phyloP scores from a whole-genome alignment of 805 yeast species.

The Saturnispora sekii region DNA sequence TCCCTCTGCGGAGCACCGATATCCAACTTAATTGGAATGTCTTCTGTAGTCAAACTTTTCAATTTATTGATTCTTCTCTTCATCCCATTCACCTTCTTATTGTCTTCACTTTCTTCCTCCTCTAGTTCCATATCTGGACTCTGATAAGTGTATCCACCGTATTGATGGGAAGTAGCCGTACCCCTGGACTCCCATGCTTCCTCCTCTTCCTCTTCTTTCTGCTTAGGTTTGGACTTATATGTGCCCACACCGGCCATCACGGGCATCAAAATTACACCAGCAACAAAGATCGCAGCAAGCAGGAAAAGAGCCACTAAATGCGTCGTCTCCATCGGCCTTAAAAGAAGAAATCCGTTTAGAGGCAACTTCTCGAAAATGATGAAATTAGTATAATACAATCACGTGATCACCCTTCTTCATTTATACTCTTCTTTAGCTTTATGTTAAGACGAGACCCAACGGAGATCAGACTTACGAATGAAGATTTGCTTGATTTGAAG shows the following conservation, averaged over 20 bases:
- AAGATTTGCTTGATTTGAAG: slow-evolving; percentile 40
- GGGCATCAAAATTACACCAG: slow-evolving; percentile 19
- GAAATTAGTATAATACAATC: neutral
- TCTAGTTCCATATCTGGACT: slow-evolving; percentile 25
- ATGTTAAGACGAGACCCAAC: slow-evolving; percentile 73
- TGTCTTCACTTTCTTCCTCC: neutral
- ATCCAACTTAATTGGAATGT: slow-evolving; percentile 24
- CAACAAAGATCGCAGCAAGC: slow-evolving; percentile 16
- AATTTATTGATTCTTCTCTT: slow-evolving; percentile 6
- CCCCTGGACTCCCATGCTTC: neutral
- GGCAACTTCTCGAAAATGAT: neutral
- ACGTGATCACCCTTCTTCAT: too few relatives aligned
- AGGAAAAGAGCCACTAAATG: slow-evolving; percentile 10
- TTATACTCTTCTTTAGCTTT: neutral
- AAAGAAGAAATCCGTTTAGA: neutral
- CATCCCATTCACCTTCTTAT: neutral
- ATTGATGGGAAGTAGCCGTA: slow-evolving; percentile 1
- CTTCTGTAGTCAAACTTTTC: slow-evolving; percentile 13
- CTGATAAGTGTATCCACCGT: slow-evolving; percentile 15
- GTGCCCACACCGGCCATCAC: slow-evolving; percentile 21
- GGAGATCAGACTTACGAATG: slow-evolving; percentile 53
- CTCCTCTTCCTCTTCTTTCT: slow-evolving; percentile 12
- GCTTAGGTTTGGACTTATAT: slow-evolving; percentile 22
- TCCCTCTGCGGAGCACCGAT: slow-evolving; percentile 12
- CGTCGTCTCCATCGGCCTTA: slow-evolving; percentile 7